Evolutionary conservation across 805 yeast genomes (phyloP).

Genomic region (Candida krabiensis): DNA sequence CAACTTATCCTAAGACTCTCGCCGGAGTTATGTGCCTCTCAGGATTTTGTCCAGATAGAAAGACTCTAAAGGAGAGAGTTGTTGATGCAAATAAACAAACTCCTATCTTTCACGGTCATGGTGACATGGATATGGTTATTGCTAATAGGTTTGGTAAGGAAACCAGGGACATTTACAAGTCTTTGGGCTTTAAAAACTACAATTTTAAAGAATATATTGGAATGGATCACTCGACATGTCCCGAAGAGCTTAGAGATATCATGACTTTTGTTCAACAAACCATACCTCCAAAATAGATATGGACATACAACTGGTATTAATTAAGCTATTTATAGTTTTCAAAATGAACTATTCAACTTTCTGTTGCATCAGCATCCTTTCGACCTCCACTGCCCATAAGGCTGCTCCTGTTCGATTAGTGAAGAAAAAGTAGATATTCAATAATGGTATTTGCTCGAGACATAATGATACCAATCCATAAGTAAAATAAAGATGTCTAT

Average conservation of each 20-base stretch:
- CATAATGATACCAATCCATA: slow-evolving; percentile 54
- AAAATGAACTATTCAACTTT: no score
- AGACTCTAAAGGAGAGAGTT: slow-evolving; percentile 24
- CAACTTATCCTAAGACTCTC: slow-evolving; percentile 55
- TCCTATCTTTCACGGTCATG: slow-evolving; percentile 89
- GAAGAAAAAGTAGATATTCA: slow-evolving; percentile 53
- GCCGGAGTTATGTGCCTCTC: slow-evolving; percentile 81
- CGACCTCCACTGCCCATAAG: slow-evolving; percentile 54
- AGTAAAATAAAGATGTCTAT: slow-evolving; percentile 36
- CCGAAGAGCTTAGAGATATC: slow-evolving; percentile 64
- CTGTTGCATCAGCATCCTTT: slow-evolving; percentile 16
- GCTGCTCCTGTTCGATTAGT: slow-evolving; percentile 66
- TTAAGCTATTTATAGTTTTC: no score
- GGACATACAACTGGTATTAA: no score
- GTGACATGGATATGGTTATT: slow-evolving; percentile 72
- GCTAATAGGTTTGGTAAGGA: slow-evolving; percentile 37
- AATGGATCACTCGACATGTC: slow-evolving; percentile 65
- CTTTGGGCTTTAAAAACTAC: slow-evolving; percentile 44
- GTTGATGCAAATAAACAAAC: slow-evolving; percentile 53
- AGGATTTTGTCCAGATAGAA: slow-evolving; percentile 59
- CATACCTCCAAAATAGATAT: slow-evolving; percentile 20
- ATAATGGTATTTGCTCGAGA: slow-evolving; percentile 54
- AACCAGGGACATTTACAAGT: slow-evolving; percentile 45
- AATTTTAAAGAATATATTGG: slow-evolving; percentile 58
- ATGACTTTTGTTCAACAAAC: slow-evolving; percentile 42